Evolutionary conservation across 352 stramenopile genomes (phyloP), one percentile per base, ranked within the genome.

Genomic region (Globisporangium lucens): DNA sequence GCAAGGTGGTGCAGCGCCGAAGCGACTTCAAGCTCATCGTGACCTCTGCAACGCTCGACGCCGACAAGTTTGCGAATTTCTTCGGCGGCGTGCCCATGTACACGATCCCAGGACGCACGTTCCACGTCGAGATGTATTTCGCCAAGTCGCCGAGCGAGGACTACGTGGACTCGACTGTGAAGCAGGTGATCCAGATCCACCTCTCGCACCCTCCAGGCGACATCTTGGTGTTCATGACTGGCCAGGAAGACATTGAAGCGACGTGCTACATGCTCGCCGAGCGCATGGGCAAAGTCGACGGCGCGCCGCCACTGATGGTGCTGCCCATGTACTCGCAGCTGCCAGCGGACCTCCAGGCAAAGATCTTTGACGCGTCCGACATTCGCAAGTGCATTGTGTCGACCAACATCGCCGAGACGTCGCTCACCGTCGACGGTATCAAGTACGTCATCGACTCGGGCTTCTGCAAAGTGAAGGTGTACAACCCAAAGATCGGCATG

Each of bases 291-390:
- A 93, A 96, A 55, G 75, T 99, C 15, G 93, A 96, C 36, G 92
- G 94, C 49, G 88, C 95, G 4, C 93, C 95, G 22, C 96, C 97
- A 22, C 80, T 99, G 7, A 89, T 99, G 70, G 85, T 99, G 41
- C 83, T 99, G 9, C 98, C 98, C n/a, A 99, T 99, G 97, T 99
- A 99, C 79, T 99, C 95, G 51, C 97, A 99, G 75, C 87, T 99
- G 27, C 97, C 97, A 1, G 94, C 97, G 4, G 97, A 99, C 74
- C 73, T 99, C 13, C 98, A 99, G 75, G 94, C 95, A 7, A 98
- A 98, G 75, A 99, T 99, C 59, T 99, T 99, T 66, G 95, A 99
- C 70, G 90, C 94, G 2, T 97, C 95, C 3, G 90, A 97, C 36
- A 76, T 96, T 51, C 84, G 97, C 63, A 99, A 99, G 74, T 98